These are phyloP conservation scores for Mrakia frigida DNA, from an alignment of 768 basidiomycete genomes.

Conservation along the genomic window DNA sequence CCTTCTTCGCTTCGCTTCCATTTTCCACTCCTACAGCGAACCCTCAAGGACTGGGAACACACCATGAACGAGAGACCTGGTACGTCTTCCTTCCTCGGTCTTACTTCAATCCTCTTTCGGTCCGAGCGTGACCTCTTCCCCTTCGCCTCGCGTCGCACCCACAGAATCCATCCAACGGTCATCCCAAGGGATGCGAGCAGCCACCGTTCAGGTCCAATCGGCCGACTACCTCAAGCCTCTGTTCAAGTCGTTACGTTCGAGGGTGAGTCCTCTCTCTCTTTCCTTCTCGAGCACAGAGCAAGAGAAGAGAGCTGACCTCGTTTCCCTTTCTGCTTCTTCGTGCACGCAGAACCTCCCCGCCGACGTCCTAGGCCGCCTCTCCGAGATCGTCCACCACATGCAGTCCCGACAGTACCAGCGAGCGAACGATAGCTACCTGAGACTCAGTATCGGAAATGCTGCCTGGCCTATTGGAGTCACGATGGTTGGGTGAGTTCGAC, in stretches of 20 bases:
- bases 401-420: constrained; percentile 90
- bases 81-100: constrained; percentile 43
- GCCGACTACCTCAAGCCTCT: constrained; percentile 95
- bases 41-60: constrained; percentile 92
- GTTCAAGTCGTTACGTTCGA: constrained; percentile 80
- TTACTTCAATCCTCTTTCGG: not conserved
- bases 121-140: no score
- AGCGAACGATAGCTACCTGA: constrained; percentile 95
- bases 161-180: constrained; percentile 79
- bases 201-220: constrained; percentile 90
- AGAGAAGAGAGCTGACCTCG: not conserved
- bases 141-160: not conserved
- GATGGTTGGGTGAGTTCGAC: constrained; percentile 79
- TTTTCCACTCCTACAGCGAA: constrained; percentile 37
- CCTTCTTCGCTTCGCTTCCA: no score
- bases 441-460: constrained; percentile 94
- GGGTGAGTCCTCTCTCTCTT: constrained; percentile 54
- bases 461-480: constrained; percentile 99
- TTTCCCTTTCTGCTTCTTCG: not conserved
- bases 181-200: constrained; percentile 85
- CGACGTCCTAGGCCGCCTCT: constrained; percentile 76
- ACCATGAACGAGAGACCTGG: constrained; percentile 91
- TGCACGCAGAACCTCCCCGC: constrained; percentile 59
- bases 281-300: not conserved
- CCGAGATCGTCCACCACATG: constrained; percentile 95